Conservation (phyloP, 306 rosid species). For the Casuarina cunninghamiana region DNA sequence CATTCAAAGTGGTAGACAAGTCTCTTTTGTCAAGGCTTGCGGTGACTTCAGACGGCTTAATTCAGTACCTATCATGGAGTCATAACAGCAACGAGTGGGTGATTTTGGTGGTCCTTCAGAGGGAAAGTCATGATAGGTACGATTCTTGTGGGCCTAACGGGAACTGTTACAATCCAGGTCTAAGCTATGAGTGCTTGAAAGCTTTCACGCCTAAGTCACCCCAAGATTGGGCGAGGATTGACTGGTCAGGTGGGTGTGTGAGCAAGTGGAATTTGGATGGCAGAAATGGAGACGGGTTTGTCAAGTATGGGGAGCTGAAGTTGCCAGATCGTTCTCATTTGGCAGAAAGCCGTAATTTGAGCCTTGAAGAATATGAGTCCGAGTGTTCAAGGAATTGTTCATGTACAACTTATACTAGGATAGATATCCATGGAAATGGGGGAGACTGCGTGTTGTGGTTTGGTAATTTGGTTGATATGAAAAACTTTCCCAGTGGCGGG, state of each 20-base stretch:
- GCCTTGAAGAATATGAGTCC: constrained; percentile 16
- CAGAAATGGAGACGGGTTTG: constrained; percentile 30
- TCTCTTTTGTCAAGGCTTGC: constrained; percentile 13
- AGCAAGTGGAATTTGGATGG: constrained; percentile 22
- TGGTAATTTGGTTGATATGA: constrained; percentile 31
- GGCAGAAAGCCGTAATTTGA: constrained; percentile 9
- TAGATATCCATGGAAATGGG: constrained; percentile 24
- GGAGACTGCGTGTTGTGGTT: constrained; percentile 35
- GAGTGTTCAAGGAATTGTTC: constrained; percentile 29
- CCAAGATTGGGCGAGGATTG: constrained; percentile 21
- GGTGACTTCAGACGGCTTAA: constrained; percentile 18
- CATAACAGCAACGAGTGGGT: constrained; percentile 12
- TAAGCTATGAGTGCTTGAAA: constrained; percentile 18
- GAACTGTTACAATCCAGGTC: constrained; percentile 3
- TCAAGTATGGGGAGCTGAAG: constrained; percentile 20
- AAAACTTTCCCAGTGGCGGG: constrained; percentile 1
- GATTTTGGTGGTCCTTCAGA: background rate
- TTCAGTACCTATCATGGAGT: constrained; percentile 10
- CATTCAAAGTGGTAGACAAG: constrained; percentile 5
- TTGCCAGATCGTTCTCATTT: constrained; percentile 24
- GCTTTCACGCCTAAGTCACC: constrained; percentile 31
- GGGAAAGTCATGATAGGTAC: constrained; percentile 25
- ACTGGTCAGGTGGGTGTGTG: constrained; percentile 24
- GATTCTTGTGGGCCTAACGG: constrained; percentile 26
- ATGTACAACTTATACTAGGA: constrained; percentile 19